Evolutionary conservation across 148 eudicot genomes (phyloP).

Genomic region (Vaccinium myrtillus): DNA sequence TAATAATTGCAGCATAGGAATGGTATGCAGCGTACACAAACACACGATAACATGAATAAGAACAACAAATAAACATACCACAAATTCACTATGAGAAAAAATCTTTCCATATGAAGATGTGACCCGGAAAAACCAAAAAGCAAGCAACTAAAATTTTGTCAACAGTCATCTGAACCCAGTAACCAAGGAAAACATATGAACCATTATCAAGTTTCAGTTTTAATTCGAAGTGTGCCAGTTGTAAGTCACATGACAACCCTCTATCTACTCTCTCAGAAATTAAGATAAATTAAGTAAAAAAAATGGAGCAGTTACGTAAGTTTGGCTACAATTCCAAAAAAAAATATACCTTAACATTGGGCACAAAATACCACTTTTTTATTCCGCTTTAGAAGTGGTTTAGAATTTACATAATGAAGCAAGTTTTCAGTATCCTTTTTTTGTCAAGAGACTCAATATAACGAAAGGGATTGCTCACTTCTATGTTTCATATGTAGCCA

Average conservation of each 20-base stretch:
- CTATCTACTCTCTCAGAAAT: not conserved
- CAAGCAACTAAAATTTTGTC: not conserved
- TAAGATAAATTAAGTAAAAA: not conserved
- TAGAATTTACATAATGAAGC: not conserved
- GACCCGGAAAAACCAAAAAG: not conserved
- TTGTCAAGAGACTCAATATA: not conserved
- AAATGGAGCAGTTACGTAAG: not conserved
- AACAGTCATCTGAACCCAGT: not conserved
- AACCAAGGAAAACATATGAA: not conserved
- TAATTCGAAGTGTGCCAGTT: not conserved
- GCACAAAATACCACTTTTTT: not conserved
- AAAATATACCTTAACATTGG: not conserved
- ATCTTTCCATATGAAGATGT: not conserved
- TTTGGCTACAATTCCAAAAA: not conserved
- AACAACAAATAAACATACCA: too few species aligned
- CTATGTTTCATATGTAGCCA: not conserved
- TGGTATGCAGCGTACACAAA: not conserved
- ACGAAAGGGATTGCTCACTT: not conserved
- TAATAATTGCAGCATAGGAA: not conserved
- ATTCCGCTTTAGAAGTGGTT: not conserved
- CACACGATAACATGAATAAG: not conserved
- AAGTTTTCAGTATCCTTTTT: not conserved
- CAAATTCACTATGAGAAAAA: not conserved
- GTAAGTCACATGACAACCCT: not conserved
- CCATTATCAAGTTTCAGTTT: not conserved